These are phyloP conservation scores for Phascolomyces articulosus DNA, from an alignment of 371 early-diverging fungal genomes.

Conservation along the genomic window DNA sequence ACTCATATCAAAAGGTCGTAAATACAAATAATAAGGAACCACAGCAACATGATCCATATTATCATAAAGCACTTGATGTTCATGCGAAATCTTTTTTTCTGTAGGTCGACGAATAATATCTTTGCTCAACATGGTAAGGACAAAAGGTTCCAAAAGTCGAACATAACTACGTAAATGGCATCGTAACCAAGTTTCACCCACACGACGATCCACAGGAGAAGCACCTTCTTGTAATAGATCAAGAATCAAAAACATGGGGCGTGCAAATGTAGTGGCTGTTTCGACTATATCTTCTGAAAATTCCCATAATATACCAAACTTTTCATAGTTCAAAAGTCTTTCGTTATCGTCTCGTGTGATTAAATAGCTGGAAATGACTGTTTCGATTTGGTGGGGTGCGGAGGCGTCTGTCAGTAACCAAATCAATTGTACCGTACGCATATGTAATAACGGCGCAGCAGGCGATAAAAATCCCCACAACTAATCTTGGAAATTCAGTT, in stretches of 20 bases:
- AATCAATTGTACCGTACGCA: constrained; percentile 66
- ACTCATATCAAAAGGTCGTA: constrained; percentile 67
- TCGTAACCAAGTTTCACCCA: constrained; percentile 77
- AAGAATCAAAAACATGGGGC: constrained; percentile 75
- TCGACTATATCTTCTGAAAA: constrained; percentile 53
- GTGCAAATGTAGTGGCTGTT: constrained; percentile 56
- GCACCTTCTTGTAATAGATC: constrained; percentile 64
- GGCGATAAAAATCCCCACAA: constrained; percentile 56
- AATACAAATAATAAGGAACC: constrained; percentile 51
- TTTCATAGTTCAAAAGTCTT: constrained; percentile 49
- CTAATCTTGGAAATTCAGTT: constrained; percentile 11
- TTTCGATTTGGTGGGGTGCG: constrained; percentile 61
- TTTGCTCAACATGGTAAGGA: constrained; percentile 56
- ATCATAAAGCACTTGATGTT: constrained; percentile 33
- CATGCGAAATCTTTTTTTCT: constrained; percentile 47
- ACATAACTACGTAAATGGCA: constrained; percentile 65
- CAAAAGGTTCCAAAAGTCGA: constrained; percentile 66
- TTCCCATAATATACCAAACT: constrained; percentile 79
- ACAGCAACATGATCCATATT: constrained; percentile 11
- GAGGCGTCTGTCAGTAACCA: constrained; percentile 65
- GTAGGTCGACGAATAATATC: constrained; percentile 47
- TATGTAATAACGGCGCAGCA: constrained; percentile 51
- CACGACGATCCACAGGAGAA: constrained; percentile 59
- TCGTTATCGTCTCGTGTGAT: constrained; percentile 37
- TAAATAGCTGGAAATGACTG: constrained; percentile 60